phyloP scores from a whole-genome alignment of 2,329 filamentous ascomycete genomes.

The Aspergillus ibericus region DNA sequence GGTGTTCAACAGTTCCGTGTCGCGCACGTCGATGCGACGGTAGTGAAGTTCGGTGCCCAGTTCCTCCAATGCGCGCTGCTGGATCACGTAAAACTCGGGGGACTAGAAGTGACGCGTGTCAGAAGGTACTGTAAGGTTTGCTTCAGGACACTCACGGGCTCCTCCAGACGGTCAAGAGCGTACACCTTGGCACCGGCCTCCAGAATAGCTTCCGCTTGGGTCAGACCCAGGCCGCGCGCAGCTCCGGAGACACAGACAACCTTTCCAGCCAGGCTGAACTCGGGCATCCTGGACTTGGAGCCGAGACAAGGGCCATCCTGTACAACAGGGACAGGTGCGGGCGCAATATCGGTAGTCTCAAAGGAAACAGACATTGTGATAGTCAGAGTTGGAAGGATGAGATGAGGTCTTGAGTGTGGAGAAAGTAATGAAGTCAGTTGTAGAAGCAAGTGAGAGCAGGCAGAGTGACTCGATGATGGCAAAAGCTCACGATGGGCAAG shows the following conservation, averaged over 20 bases:
- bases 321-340: conserved; percentile 25
- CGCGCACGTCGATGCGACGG: conserved; percentile 76
- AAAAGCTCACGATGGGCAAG: not conserved
- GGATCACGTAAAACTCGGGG: conserved; percentile 64
- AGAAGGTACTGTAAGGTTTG: not conserved
- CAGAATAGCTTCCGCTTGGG: conserved; percentile 69
- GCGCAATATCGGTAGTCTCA: conserved; percentile 28
- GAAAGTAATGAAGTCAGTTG: not conserved
- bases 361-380: conserved; percentile 36
- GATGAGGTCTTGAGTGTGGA: too few species aligned
- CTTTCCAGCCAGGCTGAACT: conserved; percentile 73
- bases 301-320: conserved; percentile 33
- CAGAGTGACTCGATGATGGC: conserved; percentile 10
- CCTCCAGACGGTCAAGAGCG: conserved; percentile 45
- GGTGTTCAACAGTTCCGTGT: conserved; percentile 66
- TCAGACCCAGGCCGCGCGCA: conserved; percentile 70
- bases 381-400: not conserved
- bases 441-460: not conserved
- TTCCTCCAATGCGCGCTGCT: conserved; percentile 62
- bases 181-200: conserved; percentile 69
- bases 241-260: conserved; percentile 71
- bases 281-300: conserved; percentile 55
- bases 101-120: conserved; percentile 32
- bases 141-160: conserved; percentile 31
- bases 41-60: conserved; percentile 71